Conservation (phyloP, 2,329 filamentous ascomycete species). For the Fonsecaea pedrosoi region DNA sequence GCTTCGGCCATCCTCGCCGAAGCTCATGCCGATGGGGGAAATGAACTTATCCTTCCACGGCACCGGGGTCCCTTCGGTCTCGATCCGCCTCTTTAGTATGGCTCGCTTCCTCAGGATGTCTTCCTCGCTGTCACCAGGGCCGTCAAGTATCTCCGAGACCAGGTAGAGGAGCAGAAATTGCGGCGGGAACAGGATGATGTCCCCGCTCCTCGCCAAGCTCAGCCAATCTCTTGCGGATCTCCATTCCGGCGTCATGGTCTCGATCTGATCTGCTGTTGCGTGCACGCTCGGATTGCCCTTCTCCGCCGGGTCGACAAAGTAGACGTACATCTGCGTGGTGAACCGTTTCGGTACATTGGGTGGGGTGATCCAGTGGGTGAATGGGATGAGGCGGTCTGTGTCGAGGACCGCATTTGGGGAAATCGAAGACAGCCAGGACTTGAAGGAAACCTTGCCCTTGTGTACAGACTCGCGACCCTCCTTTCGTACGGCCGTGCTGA, state of each 20-base stretch:
- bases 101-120: conserved; percentile 48
- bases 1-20: conserved; percentile 55
- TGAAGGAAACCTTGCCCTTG: conserved; percentile 68
- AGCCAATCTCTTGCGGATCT: conserved; percentile 75
- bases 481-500: conserved; percentile 65
- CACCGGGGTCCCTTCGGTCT: conserved; percentile 45
- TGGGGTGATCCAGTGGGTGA: conserved; percentile 86
- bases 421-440: conserved; percentile 64
- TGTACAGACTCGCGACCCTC: conserved; percentile 73
- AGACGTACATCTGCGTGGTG: conserved; percentile 96
- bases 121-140: conserved; percentile 16
- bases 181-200: conserved; percentile 87
- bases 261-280: conserved; percentile 70
- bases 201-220: conserved; percentile 63
- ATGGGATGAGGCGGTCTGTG: conserved; percentile 72
- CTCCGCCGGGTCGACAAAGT: conserved; percentile 53
- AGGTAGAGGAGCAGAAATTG: conserved; percentile 71
- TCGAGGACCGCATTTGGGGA: conserved; percentile 58
- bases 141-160: conserved; percentile 51
- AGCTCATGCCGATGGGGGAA: conserved; percentile 49
- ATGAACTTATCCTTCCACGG: conserved; percentile 58
- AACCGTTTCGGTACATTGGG: conserved; percentile 71
- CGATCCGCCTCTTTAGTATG: conserved; percentile 55
- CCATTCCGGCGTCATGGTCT: conserved; percentile 79
- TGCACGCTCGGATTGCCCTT: conserved; percentile 60